Percentiles rank a stretch among this genome's conserved stretches.
Evolutionary conservation across 768 basidiomycete species (phyloP).

Genomic region (Trametes maxima): DNA sequence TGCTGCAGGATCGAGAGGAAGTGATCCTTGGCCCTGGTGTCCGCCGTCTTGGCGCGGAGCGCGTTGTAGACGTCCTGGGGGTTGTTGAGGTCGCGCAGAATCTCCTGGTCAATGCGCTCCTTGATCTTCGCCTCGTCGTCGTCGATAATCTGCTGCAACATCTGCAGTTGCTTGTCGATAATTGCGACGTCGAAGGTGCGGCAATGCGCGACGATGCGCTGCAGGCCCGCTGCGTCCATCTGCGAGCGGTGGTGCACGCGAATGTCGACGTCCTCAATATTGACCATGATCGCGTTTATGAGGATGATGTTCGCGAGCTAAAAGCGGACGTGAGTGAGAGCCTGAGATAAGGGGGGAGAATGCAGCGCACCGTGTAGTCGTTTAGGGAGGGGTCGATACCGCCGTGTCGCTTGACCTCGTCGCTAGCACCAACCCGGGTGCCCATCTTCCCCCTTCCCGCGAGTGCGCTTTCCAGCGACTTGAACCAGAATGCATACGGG

Average conservation of each 20-base stretch:
- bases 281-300: conserved; percentile 65
- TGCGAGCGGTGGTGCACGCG: conserved; percentile 85
- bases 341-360: not conserved
- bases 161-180: conserved; percentile 67
- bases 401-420: conserved; percentile 74
- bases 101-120: conserved; percentile 74
- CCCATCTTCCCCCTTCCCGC: conserved; percentile 93
- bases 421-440: conserved; percentile 91
- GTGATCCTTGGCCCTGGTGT: conserved; percentile 78
- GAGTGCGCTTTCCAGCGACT: conserved; percentile 71
- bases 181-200: conserved; percentile 61
- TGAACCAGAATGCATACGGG: conserved; percentile 88
- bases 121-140: conserved; percentile 75
- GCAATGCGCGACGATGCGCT: conserved; percentile 70
- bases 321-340: not conserved
- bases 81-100: conserved; percentile 74
- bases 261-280: conserved; percentile 76
- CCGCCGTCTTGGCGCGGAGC: conserved; percentile 73
- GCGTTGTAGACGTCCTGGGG: conserved; percentile 89
- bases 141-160: conserved; percentile 62
- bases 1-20: conserved; percentile 96
- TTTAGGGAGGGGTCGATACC: conserved; percentile 70
- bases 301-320: conserved; percentile 75
- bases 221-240: conserved; percentile 88
- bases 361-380: conserved; percentile 80